phyloP scores from a whole-genome alignment of 73 alveolate genomes.

The Paramecium sexaurelia region DNA sequence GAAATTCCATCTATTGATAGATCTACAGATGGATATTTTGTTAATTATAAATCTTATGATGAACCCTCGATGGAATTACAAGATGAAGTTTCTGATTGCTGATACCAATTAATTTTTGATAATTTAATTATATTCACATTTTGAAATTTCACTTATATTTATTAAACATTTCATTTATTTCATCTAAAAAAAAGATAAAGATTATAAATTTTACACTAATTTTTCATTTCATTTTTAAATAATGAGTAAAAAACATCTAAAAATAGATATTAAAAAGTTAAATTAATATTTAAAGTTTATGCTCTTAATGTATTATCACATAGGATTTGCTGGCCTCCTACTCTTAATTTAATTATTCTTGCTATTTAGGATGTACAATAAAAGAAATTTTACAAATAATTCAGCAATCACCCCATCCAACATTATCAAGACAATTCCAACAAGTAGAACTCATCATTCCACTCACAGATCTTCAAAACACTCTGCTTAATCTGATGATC shows the following conservation, averaged over 20 bases:
- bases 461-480: constrained; percentile 26
- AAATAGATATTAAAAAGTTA: background rate
- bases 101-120: background rate
- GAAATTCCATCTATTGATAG: constrained; percentile 10
- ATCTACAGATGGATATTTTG: background rate
- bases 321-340: background rate
- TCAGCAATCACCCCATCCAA: background rate
- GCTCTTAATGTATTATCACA: background rate
- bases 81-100: background rate
- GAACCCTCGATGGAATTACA: background rate
- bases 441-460: background rate
- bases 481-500: background rate
- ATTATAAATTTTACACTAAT: too few relatives aligned
- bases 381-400: background rate
- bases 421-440: background rate
- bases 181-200: too few relatives aligned
- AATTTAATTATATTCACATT: background rate
- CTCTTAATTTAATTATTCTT: background rate
- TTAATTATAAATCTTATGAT: background rate
- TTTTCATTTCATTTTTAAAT: too few relatives aligned
- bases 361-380: background rate
- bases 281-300: background rate
- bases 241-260: too few relatives aligned
- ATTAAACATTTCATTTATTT: background rate
- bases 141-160: background rate